A percentile compares a stretch with the other conserved stretches of the same genome.
phyloP scores from a whole-genome alignment of 177 flowering plant species.

The Vitis hybrid region DNA sequence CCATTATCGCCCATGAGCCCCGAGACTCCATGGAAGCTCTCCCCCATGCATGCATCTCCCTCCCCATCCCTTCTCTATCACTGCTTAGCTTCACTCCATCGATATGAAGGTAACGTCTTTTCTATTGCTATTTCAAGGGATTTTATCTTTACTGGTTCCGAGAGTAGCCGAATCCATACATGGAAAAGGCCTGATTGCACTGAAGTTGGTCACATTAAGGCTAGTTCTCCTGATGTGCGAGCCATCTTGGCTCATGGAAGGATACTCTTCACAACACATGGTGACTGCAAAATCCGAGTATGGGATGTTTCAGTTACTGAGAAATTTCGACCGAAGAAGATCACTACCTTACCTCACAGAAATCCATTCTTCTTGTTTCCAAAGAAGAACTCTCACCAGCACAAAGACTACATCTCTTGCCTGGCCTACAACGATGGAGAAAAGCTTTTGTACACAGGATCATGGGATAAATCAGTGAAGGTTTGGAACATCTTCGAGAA shows the following conservation, averaged over 20 bases:
- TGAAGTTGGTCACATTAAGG: constrained; percentile 30
- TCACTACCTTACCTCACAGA: constrained; percentile 29
- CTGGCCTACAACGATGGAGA: constrained; percentile 46
- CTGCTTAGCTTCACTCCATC: constrained; percentile 43
- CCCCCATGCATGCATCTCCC: constrained; percentile 33
- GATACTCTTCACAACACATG: constrained; percentile 43
- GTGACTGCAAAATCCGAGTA: constrained; percentile 35
- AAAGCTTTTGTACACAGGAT: constrained; percentile 44
- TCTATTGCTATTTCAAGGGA: constrained; percentile 34
- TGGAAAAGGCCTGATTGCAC: constrained; percentile 43
- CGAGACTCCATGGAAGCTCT: constrained; percentile 42
- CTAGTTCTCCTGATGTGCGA: constrained; percentile 31
- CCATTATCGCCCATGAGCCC: constrained; percentile 29
- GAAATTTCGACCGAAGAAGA: constrained; percentile 23
- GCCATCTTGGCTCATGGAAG: constrained; percentile 31
- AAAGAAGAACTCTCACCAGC: constrained; percentile 15
- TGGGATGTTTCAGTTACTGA: constrained; percentile 32
- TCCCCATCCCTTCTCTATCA: constrained; percentile 39
- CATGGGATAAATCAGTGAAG: constrained; percentile 41
- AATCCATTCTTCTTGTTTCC: constrained; percentile 16
- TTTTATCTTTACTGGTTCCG: constrained; percentile 38
- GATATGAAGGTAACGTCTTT: constrained; percentile 36
- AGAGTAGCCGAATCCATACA: constrained; percentile 35
- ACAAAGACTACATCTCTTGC: constrained; percentile 42
- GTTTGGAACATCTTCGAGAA: constrained; percentile 33